Base-by-base conservation (phyloP, 371 early-diverging fungal genomes). In the Lichtheimia ramosa region DNA sequence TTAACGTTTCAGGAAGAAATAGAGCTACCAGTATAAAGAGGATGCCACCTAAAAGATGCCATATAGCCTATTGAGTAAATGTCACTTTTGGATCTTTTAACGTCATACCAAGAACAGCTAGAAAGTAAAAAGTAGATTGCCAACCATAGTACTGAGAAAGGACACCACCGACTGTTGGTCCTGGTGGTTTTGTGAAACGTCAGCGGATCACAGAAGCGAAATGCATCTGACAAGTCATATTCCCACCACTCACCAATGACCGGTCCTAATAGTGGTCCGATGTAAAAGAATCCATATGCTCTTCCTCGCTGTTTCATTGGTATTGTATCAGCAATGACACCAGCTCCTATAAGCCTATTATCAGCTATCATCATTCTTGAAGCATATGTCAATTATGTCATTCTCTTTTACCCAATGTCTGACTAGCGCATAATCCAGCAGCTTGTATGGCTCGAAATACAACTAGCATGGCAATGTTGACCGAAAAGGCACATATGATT, bases 381-480 rank as follows among this genome's bases (percentile, higher is more conserved):
- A n/a, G n/a, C n/a, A n/a, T n/a, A n/a, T n/a, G n/a, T n/a, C n/a
- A n/a, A n/a, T n/a, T n/a, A n/a, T n/a, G 5, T 48, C 20, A 23
- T 27, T 23, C 43, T 2, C 34, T 8, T 56, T 84, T 82, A 15
- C 89, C 88, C 6, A 90, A 73, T 13, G 86, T 75, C 49, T 81
- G 74, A 12, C 83, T 86, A 7, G 88, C 85, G 20, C 85, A 83
- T 1, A 86, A 62, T 5, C 90, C 90, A 23, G 75, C 70, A 10
- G 89, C 71, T 67, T 92, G 92, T 24, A 92, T 59, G 5, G 82
- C 68, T 0, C 92, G 88, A 50, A 88, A 85, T 2, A 76, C 64
- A 25, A 86, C 78, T 14, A 92, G 68, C 51, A 82, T 61, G 0
- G 66, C 66, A 23, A 86, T 71, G 18, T 60, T 82, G 1, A 58